Evolutionary conservation across 2,329 filamentous ascomycete genomes (phyloP).

Genomic region (Dichotomopilus funicola): DNA sequence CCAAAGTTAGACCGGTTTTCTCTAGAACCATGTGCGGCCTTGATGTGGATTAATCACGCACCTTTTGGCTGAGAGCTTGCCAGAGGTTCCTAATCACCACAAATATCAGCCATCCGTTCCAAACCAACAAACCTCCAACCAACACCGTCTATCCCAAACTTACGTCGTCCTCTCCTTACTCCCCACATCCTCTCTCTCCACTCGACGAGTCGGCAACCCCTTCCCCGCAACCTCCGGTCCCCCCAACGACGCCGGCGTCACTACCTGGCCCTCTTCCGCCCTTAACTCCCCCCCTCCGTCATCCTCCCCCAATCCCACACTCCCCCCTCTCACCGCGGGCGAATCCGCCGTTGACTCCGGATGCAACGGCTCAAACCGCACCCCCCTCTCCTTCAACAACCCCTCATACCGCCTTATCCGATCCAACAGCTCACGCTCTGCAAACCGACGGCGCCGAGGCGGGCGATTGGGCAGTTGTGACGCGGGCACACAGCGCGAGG

Average conservation of each 20-base stretch:
- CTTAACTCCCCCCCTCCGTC: too few species aligned
- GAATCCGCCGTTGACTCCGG: conserved; percentile 17
- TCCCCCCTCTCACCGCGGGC: neutral
- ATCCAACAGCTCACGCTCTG: conserved; percentile 53
- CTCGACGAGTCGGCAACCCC: too few species aligned
- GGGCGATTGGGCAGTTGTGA: conserved; percentile 14
- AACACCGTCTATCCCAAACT: too few species aligned
- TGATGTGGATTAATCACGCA: conserved; percentile 16
- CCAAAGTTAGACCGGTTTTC: conserved; percentile 17
- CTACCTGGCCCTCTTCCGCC: too few species aligned
- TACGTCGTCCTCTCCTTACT: too few species aligned
- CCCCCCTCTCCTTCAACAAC: conserved; percentile 47
- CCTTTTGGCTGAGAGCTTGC: conserved; percentile 38
- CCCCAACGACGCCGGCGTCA: too few species aligned
- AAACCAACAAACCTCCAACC: neutral
- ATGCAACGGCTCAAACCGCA: conserved; percentile 46
- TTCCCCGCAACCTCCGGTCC: too few species aligned
- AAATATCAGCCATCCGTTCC: neutral
- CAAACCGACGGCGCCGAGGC: conserved; percentile 37
- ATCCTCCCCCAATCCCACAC: too few species aligned
- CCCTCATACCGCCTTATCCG: conserved; percentile 51
- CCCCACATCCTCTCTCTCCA: too few species aligned
- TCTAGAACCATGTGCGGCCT: neutral
- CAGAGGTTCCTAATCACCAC: conserved; percentile 37
- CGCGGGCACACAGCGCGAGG: conserved; percentile 33